Evolutionary conservation across 225 moss, liverwort and hornwort genomes (phyloP).

Genomic region (Physcomitrellopsis africana): DNA sequence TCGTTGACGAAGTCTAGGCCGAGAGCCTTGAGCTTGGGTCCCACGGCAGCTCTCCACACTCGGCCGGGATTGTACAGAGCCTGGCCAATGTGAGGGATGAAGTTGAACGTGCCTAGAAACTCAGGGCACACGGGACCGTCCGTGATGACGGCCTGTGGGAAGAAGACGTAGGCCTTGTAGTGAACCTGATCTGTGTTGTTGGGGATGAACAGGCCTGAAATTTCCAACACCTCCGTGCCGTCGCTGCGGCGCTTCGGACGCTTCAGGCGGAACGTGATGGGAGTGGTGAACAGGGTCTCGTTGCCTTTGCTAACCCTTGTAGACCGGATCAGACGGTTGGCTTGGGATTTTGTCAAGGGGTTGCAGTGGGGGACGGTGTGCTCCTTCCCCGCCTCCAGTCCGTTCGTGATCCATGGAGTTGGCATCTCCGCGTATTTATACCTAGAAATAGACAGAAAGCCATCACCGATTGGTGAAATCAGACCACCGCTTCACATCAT

Average conservation of each 20-base stretch:
- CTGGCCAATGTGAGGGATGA: background rate
- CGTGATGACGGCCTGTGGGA: background rate
- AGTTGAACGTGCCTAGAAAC: slow-evolving; percentile 17
- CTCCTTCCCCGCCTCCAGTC: background rate
- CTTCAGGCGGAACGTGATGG: slow-evolving; percentile 6
- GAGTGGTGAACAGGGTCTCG: background rate
- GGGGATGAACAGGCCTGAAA: slow-evolving; percentile 9
- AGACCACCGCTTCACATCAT: too few relatives aligned
- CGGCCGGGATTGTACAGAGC: background rate
- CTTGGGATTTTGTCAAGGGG: background rate
- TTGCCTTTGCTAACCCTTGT: background rate
- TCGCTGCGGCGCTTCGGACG: background rate
- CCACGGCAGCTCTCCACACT: slow-evolving; percentile 16
- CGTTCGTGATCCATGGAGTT: slow-evolving; percentile 23
- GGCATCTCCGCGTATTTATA: slow-evolving; percentile 3
- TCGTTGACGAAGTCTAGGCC: background rate
- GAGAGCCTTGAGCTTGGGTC: background rate
- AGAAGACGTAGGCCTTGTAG: slow-evolving; percentile 11
- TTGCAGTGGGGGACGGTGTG: background rate
- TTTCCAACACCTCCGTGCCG: slow-evolving; percentile 9
- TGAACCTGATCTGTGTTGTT: background rate
- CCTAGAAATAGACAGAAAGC: background rate
- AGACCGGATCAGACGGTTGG: background rate
- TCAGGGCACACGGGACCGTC: background rate
- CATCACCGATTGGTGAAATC: too few relatives aligned